phyloP scores from a whole-genome alignment of 2,329 filamentous ascomycete species.

The Fusarium sp. region DNA sequence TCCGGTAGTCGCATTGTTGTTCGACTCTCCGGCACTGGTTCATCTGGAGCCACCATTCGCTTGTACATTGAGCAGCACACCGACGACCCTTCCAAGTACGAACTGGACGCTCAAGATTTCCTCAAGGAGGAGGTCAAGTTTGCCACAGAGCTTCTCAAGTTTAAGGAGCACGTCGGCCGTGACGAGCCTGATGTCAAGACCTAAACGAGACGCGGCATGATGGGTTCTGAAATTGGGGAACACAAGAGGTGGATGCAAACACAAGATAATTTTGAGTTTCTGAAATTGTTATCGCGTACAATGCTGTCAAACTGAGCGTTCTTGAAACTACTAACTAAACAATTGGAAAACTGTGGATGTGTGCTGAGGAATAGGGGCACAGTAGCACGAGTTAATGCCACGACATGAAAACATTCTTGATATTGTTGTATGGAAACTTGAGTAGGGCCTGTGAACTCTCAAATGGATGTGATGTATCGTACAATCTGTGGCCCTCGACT shows the following conservation, averaged over 20 bases:
- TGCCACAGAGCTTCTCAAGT: constrained; percentile 85
- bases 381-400: constrained; percentile 28
- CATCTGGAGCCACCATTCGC: constrained; percentile 93
- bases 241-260: constrained; percentile 34
- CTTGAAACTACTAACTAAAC: constrained; percentile 35
- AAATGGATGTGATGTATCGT: constrained; percentile 33
- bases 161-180: constrained; percentile 92
- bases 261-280: constrained; percentile 37
- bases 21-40: constrained; percentile 92
- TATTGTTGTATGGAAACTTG: constrained; percentile 9
- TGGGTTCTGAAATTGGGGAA: background rate
- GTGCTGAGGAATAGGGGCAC: background rate
- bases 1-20: constrained; percentile 96
- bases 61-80: constrained; percentile 98
- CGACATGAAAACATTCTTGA: constrained; percentile 27
- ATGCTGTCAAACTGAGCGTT: constrained; percentile 44
- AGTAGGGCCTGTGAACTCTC: constrained; percentile 18
- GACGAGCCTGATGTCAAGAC: constrained; percentile 98
- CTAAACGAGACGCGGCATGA: constrained; percentile 54
- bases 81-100: constrained; percentile 80
- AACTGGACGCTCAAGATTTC: constrained; percentile 89
- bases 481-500: constrained; percentile 38
- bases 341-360: constrained; percentile 17
- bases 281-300: constrained; percentile 39
- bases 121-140: constrained; percentile 89